Base-by-base conservation (phyloP, 2,329 filamentous ascomycete genomes). In the Cadophora malorum region DNA sequence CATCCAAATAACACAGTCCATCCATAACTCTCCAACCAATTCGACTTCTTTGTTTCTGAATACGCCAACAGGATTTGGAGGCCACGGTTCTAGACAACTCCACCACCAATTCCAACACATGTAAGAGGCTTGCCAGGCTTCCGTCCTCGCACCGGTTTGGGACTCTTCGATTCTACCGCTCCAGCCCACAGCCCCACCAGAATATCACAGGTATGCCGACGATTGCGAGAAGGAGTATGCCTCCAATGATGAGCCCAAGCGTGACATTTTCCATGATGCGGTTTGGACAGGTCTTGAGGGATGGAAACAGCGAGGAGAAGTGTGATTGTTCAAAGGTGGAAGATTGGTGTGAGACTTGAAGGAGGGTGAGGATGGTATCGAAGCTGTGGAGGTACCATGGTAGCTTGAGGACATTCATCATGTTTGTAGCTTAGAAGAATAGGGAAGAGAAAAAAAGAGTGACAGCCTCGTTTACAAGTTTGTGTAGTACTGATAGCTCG, bases 191-290 rank as follows among this genome's bases (percentile, higher is more conserved):
- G 14, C n/a, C 21, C 33, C 56, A 41, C 33, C 21, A 59, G 8
- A 45, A 25, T 59, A 25, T 23, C 7, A 59, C n/a, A 7, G 21
- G 35, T 41, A 59, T 41, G 33, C 35, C 35, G 10, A 59, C 9
- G 21, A 59, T 41, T 35, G 41, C 33, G 21, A 41, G 56, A 16
- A 59, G 23, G 10, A 41, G 35, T 28, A n/a, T 33, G 16, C 31
- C 9, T 21, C 14, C 35, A 33, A 59, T 41, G 4, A 59, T 41
- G n/a, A 59, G 56, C 12, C 35, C 56, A 35, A 28, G 56, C 25
- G n/a, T 23, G n/a, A 59, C 56, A 4, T 58, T 38, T 16, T 59
- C 56, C 35, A 59, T 59, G 56, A 14, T 35, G 56, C 16, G 33
- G 3, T 38, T 10, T 59, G 10, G n/a, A 4, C 45, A 8, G 25